Conservation (phyloP, 306 rosid species). For the Casuarina glauca region DNA sequence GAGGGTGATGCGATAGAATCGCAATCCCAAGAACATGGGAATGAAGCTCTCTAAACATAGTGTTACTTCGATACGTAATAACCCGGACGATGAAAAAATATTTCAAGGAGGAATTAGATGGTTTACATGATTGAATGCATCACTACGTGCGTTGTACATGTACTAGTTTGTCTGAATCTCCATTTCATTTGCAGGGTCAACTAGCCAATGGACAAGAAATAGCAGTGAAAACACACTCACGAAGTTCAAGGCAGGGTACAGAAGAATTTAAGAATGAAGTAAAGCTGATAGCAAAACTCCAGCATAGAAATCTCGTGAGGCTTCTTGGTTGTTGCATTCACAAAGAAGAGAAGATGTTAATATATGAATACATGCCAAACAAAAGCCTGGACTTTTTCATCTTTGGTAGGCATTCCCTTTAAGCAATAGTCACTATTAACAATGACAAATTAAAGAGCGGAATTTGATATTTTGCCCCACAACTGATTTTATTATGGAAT, state of each 20-base stretch:
- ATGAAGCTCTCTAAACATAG: background rate
- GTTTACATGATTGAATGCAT: too few species aligned
- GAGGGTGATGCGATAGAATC: too few species aligned
- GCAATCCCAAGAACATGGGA: too few species aligned
- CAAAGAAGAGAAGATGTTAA: slow-evolving; percentile 38
- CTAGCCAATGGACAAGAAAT: slow-evolving; percentile 38
- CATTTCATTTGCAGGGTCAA: slow-evolving; percentile 34
- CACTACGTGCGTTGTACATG: too few species aligned
- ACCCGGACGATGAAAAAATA: too few species aligned
- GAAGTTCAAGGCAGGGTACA: slow-evolving; percentile 37
- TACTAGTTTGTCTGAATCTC: background rate
- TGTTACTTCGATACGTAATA: too few species aligned
- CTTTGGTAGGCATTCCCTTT: slow-evolving; percentile 25
- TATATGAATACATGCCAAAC: slow-evolving; percentile 47
- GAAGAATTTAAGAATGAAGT: slow-evolving; percentile 48
- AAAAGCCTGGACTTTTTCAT: slow-evolving; percentile 39
- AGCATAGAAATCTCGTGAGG: slow-evolving; percentile 45
- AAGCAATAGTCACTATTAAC: background rate
- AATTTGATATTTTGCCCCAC: background rate
- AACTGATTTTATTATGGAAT: background rate
- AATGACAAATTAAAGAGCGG: background rate
- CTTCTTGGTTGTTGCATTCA: slow-evolving; percentile 46
- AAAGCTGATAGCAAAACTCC: slow-evolving; percentile 43
- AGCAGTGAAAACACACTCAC: slow-evolving; percentile 39
- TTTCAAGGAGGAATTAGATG: too few species aligned